These are phyloP conservation scores for Amanita molliuscula DNA, from an alignment of 768 basidiomycete genomes.

Conservation along the genomic window DNA sequence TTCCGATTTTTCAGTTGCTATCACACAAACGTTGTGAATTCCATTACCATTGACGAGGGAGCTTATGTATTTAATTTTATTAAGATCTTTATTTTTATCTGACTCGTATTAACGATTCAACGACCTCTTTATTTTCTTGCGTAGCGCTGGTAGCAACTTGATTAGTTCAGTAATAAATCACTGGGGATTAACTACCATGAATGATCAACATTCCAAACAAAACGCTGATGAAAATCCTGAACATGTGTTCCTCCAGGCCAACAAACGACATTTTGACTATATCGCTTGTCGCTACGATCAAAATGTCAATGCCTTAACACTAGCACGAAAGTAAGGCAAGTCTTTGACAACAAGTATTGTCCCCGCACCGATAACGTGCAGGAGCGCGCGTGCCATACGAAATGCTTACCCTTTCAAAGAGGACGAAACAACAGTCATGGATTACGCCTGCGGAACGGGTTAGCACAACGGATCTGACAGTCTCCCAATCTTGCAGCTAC, in stretches of 20 bases:
- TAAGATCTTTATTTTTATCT: too few relatives aligned
- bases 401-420: slow-evolving; percentile 40
- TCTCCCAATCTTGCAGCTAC: not conserved
- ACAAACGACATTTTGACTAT: slow-evolving; percentile 26
- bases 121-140: not conserved
- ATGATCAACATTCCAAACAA: not conserved
- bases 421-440: slow-evolving; percentile 48
- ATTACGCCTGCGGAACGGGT: slow-evolving; percentile 73
- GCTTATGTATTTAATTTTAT: too few relatives aligned
- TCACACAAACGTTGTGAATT: not conserved
- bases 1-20: slow-evolving; percentile 42
- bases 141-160: not conserved
- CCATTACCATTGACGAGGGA: too few relatives aligned
- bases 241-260: slow-evolving; percentile 21
- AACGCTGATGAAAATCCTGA: slow-evolving; percentile 5
- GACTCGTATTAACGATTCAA: too few relatives aligned
- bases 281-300: slow-evolving; percentile 12
- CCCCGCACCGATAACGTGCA: slow-evolving; percentile 6
- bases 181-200: not conserved
- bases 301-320: slow-evolving; percentile 12
- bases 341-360: not conserved
- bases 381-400: slow-evolving; percentile 26
- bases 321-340: slow-evolving; percentile 15
- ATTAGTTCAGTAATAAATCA: too few relatives aligned
- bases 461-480: not conserved